Base-by-base conservation (phyloP, 805 yeast species). In the Kodamaea lidongshanica region DNA sequence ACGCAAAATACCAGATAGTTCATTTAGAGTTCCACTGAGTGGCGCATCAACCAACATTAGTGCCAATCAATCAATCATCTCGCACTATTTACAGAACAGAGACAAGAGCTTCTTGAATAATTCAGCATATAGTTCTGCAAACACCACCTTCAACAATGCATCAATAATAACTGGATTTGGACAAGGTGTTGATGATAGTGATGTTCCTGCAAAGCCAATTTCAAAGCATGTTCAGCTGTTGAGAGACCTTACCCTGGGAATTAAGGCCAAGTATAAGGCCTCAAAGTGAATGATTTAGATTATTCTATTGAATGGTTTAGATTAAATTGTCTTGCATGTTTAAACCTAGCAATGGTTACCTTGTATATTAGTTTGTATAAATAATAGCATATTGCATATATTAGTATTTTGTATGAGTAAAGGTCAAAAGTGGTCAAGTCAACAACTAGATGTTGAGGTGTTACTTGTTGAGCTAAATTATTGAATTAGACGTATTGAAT, bases 91-190 rank as follows among this genome's bases (percentile, higher is more conserved):
- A 9, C 42, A 30, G 16, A 16, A 25, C 16, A 34, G 33, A 19
- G 25, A 30, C 26, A 12, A n/a, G n/a, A n/a, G n/a, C n/a, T n/a
- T n/a, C 19, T 24, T 27, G 21, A 25, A 25, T 35, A 18, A 39
- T 37, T 27, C 31, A 1, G 30, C 25, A 10, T 15, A 16, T n/a
- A 21, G 27, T 16, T 32, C 40, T 9, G 35, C 46, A 2, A 38
- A 42, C 28, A 39, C 44, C 11, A 44, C 54, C 6, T 32, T 39
- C 21, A 42, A 42, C 22, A 48, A 50, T 30, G 45, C 44, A 5
- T 57, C 67, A 6, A 48, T 55, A 8, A 40, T 63, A 23, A 46
- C 54, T 8, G 58, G 58, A 7, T 52, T 57, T 38, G 65, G 61
- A 5, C 49, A 46, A 24, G 66, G 65, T 4, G 51, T 61, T 2